Percentiles rank a stretch among this genome's conserved stretches.
These are phyloP conservation scores for Cydonia oblonga DNA, from an alignment of 331 rosid species.

Conservation along the genomic window DNA sequence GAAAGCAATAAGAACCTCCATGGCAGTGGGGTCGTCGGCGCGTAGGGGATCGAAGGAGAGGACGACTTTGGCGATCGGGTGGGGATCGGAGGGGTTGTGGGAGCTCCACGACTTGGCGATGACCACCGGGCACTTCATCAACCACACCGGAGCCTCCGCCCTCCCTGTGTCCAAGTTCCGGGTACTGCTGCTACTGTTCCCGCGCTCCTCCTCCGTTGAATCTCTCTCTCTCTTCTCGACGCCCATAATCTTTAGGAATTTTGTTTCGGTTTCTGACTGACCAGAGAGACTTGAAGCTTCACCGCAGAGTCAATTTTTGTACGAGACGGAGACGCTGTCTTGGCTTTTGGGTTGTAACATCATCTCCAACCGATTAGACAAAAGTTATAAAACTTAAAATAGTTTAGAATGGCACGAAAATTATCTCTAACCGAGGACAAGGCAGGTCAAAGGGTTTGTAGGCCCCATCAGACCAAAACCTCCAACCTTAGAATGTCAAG, in stretches of 20 bases:
- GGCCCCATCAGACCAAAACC: too few relatives aligned
- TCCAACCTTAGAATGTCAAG: too few relatives aligned
- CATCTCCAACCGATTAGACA: too few relatives aligned
- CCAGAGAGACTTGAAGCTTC: background rate
- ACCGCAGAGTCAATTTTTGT: background rate
- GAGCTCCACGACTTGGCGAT: slow-evolving; percentile 88
- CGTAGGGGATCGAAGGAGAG: slow-evolving; percentile 89
- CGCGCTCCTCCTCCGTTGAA: slow-evolving; percentile 46
- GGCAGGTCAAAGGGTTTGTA: too few relatives aligned
- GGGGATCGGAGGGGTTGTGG: slow-evolving; percentile 60
- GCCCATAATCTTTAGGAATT: background rate
- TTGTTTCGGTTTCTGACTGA: background rate
- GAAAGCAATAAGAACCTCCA: slow-evolving; percentile 36
- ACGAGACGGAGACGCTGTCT: background rate
- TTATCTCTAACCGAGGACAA: too few relatives aligned
- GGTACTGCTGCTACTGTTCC: slow-evolving; percentile 30
- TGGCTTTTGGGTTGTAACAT: background rate
- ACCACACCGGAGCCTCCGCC: slow-evolving; percentile 90
- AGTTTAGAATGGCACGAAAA: too few relatives aligned
- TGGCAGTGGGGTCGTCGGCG: slow-evolving; percentile 65
- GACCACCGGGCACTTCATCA: slow-evolving; percentile 86
- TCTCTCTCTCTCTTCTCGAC: background rate
- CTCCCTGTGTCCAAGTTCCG: slow-evolving; percentile 51
- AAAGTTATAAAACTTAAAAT: too few relatives aligned
- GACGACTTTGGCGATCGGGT: slow-evolving; percentile 80